A percentile compares a stretch with the other conserved stretches of the same genome.
These are phyloP conservation scores for Boletus pseudopeckii DNA, from an alignment of 768 basidiomycete species.

Conservation along the genomic window DNA sequence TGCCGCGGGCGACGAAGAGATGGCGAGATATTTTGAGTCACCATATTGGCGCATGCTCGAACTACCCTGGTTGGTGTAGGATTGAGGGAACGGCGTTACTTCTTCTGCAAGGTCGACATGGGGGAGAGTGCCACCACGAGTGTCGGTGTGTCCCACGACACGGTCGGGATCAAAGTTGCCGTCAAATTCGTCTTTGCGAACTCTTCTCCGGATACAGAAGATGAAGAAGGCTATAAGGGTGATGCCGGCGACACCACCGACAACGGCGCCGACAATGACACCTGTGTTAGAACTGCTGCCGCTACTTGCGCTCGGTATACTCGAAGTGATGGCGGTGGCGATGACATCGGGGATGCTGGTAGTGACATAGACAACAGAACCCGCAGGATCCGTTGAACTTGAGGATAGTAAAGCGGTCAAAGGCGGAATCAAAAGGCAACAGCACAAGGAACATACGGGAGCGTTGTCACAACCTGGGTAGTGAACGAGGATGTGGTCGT, in stretches of 20 bases:
- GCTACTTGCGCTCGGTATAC: not conserved
- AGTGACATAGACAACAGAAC: slow-evolving; percentile 22
- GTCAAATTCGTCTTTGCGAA: slow-evolving; percentile 41
- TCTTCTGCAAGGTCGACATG: slow-evolving; percentile 29
- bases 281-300: slow-evolving; percentile 26
- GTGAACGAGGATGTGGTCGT: slow-evolving; percentile 10
- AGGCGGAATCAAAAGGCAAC: not conserved
- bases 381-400: slow-evolving; percentile 24
- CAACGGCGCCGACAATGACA: slow-evolving; percentile 52
- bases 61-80: slow-evolving; percentile 2
- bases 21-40: slow-evolving; percentile 5
- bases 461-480: slow-evolving; percentile 15
- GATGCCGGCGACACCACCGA: slow-evolving; percentile 41
- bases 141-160: slow-evolving; percentile 28
- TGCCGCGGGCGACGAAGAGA: not conserved
- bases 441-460: slow-evolving; percentile 13
- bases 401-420: not conserved
- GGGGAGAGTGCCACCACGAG: slow-evolving; percentile 27
- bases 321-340: slow-evolving; percentile 11
- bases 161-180: slow-evolving; percentile 50
- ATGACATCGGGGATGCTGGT: slow-evolving; percentile 12
- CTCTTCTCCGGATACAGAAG: slow-evolving; percentile 28
- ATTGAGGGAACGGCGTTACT: slow-evolving; percentile 22
- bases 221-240: slow-evolving; percentile 26
- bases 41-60: slow-evolving; percentile 26